Evolutionary conservation across 352 stramenopile species (phyloP).

Genomic region (Globisporangium nodosum): DNA sequence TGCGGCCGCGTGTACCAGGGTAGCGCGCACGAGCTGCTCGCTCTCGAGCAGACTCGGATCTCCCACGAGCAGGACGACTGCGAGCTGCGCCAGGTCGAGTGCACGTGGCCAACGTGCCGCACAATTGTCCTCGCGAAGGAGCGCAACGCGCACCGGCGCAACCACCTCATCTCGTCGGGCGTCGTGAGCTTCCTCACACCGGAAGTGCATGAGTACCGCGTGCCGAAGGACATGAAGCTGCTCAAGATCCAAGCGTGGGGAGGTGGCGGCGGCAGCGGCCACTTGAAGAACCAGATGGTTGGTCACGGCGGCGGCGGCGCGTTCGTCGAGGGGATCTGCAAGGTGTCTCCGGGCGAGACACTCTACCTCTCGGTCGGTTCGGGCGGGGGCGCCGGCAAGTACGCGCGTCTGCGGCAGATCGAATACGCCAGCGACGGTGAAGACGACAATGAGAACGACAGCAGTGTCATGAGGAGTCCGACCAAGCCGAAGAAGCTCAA

Average conservation of each 20-base stretch:
- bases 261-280: conserved; percentile 56
- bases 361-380: conserved; percentile 55
- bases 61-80: conserved; percentile 73
- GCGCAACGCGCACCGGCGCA: conserved; percentile 50
- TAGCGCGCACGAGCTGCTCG: conserved; percentile 48
- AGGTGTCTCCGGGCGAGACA: conserved; percentile 62
- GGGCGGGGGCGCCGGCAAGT: conserved; percentile 35
- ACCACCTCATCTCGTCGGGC: conserved; percentile 53
- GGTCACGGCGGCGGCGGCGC: conserved; percentile 60
- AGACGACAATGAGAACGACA: conserved; percentile 11
- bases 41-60: conserved; percentile 57
- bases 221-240: conserved; percentile 50
- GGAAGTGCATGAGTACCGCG: conserved; percentile 59
- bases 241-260: conserved; percentile 76
- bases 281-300: conserved; percentile 38
- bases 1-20: conserved; percentile 55
- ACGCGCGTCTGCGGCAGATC: conserved; percentile 34
- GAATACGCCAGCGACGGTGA: conserved; percentile 21
- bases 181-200: conserved; percentile 55
- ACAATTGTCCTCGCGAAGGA: conserved; percentile 46
- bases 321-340: conserved; percentile 55
- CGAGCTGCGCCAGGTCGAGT: conserved; percentile 53
- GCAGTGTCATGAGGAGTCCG: neutral
- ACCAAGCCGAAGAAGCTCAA: conserved; percentile 16
- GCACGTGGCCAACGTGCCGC: conserved; percentile 66